phyloP scores from a whole-genome alignment of 176 grass and related monocot species.

The Secale cereale region DNA sequence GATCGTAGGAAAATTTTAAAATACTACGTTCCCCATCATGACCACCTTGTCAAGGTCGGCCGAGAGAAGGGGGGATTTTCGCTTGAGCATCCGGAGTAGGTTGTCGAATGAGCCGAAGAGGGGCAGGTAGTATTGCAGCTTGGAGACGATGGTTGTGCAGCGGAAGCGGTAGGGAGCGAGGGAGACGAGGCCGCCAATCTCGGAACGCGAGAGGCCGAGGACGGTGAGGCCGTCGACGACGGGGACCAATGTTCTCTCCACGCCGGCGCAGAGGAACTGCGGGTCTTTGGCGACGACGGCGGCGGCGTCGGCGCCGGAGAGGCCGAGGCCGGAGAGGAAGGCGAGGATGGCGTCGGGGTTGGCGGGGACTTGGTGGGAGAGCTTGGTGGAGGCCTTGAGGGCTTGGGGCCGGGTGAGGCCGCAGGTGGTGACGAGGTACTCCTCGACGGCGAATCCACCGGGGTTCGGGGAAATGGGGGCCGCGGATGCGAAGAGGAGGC shows the following conservation, averaged over 20 bases:
- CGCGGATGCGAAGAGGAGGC: not conserved
- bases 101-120: too few relatives aligned
- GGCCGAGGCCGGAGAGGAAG: constrained; percentile 32
- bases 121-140: too few relatives aligned
- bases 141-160: too few relatives aligned
- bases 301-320: not conserved
- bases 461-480: not conserved
- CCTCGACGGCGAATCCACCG: not conserved
- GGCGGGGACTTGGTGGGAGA: constrained; percentile 17
- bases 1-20: too few relatives aligned
- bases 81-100: too few relatives aligned
- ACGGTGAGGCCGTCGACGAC: not conserved
- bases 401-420: not conserved
- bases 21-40: too few relatives aligned
- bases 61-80: too few relatives aligned
- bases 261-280: not conserved
- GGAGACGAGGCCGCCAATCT: not conserved
- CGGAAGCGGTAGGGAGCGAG: not conserved
- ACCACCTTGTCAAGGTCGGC: too few relatives aligned
- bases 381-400: not conserved
- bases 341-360: constrained; percentile 36
- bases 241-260: constrained; percentile 21
- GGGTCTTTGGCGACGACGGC: constrained; percentile 1
- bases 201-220: not conserved
- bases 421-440: not conserved